Conservation (phyloP, 352 stramenopile genomes). For the Globisporangium camurandrum region DNA sequence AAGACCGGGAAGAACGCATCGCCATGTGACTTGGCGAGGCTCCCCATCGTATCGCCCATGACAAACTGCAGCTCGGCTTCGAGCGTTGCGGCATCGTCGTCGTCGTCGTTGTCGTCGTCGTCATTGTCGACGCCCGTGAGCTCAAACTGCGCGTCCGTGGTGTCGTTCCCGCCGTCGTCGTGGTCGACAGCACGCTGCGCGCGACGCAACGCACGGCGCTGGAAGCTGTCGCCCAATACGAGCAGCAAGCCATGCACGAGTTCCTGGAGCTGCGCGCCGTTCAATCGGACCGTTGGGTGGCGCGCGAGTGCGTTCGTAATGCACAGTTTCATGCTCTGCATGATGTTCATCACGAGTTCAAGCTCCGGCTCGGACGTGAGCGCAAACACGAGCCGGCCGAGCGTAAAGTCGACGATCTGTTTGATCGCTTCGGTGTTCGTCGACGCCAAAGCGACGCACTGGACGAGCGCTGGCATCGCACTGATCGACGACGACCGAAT, state of each 20-base stretch:
- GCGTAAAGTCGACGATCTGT: constrained; percentile 80
- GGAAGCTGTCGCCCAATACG: constrained; percentile 75
- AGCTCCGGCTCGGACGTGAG: constrained; percentile 77
- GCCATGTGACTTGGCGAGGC: constrained; percentile 64
- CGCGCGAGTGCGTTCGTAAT: constrained; percentile 35
- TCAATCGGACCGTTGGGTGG: constrained; percentile 41
- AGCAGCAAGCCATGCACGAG: constrained; percentile 67
- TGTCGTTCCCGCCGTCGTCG: constrained; percentile 9
- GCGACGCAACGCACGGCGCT: constrained; percentile 56
- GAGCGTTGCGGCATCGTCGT: constrained; percentile 37
- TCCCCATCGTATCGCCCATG: constrained; percentile 66
- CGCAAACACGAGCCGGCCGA: constrained; percentile 67
- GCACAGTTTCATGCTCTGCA: constrained; percentile 80
- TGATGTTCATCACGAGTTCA: constrained; percentile 80
- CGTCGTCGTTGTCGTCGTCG: constrained; percentile 35
- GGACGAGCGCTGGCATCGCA: constrained; percentile 72
- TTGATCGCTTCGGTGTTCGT: constrained; percentile 50
- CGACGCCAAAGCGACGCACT: constrained; percentile 57
- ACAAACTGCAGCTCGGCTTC: constrained; percentile 79
- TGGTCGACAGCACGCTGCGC: constrained; percentile 18
- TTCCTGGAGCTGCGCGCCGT: constrained; percentile 66
- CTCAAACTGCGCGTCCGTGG: no score
- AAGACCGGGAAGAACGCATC: constrained; percentile 71
- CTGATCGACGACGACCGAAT: constrained; percentile 74
- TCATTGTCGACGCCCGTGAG: neutral